These are phyloP conservation scores for Sporothrix brasiliensis DNA, from an alignment of 2,329 filamentous ascomycete species.

Conservation along the genomic window DNA sequence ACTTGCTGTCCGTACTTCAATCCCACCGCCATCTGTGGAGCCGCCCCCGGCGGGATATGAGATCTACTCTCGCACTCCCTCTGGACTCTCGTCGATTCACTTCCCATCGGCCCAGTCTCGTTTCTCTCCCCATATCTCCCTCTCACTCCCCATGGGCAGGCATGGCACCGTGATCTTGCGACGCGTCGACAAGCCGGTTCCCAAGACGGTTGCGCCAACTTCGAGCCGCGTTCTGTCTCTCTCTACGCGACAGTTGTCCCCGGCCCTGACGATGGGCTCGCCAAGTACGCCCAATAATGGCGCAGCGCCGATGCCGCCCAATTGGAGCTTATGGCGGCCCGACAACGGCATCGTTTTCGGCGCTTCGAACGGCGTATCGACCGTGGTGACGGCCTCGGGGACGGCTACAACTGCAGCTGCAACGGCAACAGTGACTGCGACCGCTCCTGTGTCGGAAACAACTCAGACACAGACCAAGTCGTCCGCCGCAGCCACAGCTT, in stretches of 20 bases:
- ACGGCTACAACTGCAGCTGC: not conserved
- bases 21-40: not conserved
- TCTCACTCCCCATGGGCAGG: constrained; percentile 25
- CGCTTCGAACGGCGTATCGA: not conserved
- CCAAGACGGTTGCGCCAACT: not conserved
- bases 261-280: not conserved
- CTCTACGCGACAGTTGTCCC: not conserved
- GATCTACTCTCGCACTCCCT: no score
- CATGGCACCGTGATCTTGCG: constrained; percentile 25
- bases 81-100: no score
- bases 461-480: not conserved
- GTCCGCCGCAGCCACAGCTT: no score
- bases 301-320: constrained; percentile 21
- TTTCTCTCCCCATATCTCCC: not conserved
- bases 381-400: constrained; percentile 26
- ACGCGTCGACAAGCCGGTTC: constrained; percentile 12
- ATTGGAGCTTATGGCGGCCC: constrained; percentile 44
- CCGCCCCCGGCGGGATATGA: not conserved
- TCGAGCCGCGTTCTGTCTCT: not conserved
- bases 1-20: not conserved
- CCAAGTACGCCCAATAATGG: not conserved
- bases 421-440: not conserved
- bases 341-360: constrained; percentile 47
- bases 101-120: not conserved
- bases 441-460: not conserved